Conservation (phyloP, 495 filamentous ascomycete genomes). For the Aspergillus funiculosus region DNA sequence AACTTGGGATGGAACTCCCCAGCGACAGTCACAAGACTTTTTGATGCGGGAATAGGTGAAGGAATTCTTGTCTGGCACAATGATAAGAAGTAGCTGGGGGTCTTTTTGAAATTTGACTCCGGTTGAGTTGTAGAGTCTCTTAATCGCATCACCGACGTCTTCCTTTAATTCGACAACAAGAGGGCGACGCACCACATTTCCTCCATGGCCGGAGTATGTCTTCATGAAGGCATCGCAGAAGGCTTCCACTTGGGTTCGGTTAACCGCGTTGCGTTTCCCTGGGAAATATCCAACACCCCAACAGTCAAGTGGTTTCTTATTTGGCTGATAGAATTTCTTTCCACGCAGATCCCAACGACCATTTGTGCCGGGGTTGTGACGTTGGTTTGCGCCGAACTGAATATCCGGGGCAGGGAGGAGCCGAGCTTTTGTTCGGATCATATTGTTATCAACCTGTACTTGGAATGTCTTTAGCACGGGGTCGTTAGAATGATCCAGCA, state of each 20-base stretch:
- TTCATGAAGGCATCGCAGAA: constrained; percentile 58
- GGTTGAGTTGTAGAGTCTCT: constrained; percentile 44
- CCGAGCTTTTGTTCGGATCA: constrained; percentile 63
- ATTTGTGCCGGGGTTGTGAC: constrained; percentile 46
- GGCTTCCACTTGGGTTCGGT: constrained; percentile 38
- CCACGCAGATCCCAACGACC: constrained; percentile 86
- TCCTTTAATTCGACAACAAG: constrained; percentile 28
- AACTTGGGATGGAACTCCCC: constrained; percentile 67
- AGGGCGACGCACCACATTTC: constrained; percentile 42
- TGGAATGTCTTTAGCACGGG: constrained; percentile 61
- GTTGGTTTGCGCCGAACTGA: constrained; percentile 49
- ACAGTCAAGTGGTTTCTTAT: constrained; percentile 50
- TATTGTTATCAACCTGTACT: constrained; percentile 54
- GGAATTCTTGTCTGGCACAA: constrained; percentile 61
- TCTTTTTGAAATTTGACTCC: constrained; percentile 40
- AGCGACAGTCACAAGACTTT: constrained; percentile 75
- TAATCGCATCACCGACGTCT: constrained; percentile 49
- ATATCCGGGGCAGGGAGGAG: constrained; percentile 66
- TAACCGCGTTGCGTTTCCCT: constrained; percentile 35
- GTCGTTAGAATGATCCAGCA: constrained; percentile 65
- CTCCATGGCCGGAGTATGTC: constrained; percentile 67
- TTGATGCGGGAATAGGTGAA: constrained; percentile 73
- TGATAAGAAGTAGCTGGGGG: constrained; percentile 64
- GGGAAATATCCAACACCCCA: constrained; percentile 66
- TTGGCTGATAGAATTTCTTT: constrained; percentile 62